A percentile compares a stretch with the other conserved stretches of the same genome.
Evolutionary conservation across 2,329 filamentous ascomycete genomes (phyloP).

Genomic region (Cladosporium sp.): DNA sequence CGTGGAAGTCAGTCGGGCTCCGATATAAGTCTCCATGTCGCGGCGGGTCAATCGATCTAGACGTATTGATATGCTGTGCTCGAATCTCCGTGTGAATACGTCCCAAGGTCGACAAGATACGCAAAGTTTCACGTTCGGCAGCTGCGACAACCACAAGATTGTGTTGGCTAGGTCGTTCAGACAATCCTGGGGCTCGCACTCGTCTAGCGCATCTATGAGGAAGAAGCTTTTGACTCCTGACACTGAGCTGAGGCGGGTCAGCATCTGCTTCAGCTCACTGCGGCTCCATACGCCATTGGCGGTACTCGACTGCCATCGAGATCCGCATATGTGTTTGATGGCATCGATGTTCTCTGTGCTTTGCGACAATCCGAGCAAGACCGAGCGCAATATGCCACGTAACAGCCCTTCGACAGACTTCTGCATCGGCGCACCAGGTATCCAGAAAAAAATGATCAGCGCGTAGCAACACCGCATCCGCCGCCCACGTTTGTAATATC

Average conservation of each 20-base stretch:
- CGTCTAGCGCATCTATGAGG: background rate
- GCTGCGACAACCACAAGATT: background rate
- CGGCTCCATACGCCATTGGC: background rate
- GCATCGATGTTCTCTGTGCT: too few species aligned
- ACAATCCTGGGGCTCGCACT: conserved; percentile 1
- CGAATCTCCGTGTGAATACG: background rate
- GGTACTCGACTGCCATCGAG: background rate
- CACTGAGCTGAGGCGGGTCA: background rate
- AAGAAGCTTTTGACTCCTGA: background rate
- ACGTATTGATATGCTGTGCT: background rate
- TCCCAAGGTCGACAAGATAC: conserved; percentile 11
- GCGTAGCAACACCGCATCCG: too few species aligned
- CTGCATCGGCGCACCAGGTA: background rate
- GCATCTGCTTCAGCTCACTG: background rate
- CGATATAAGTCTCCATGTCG: background rate
- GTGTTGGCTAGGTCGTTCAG: background rate
- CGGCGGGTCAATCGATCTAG: conserved; percentile 5
- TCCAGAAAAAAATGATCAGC: conserved; percentile 7
- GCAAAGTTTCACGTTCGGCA: conserved; percentile 2
- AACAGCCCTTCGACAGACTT: background rate
- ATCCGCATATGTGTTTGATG: background rate
- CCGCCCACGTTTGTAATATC: too few species aligned
- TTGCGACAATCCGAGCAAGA: background rate
- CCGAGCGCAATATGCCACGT: background rate
- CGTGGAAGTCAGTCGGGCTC: background rate